These are phyloP conservation scores for Blepharisma japonicum DNA, from an alignment of 73 alveolate species.

Conservation along the genomic window DNA sequence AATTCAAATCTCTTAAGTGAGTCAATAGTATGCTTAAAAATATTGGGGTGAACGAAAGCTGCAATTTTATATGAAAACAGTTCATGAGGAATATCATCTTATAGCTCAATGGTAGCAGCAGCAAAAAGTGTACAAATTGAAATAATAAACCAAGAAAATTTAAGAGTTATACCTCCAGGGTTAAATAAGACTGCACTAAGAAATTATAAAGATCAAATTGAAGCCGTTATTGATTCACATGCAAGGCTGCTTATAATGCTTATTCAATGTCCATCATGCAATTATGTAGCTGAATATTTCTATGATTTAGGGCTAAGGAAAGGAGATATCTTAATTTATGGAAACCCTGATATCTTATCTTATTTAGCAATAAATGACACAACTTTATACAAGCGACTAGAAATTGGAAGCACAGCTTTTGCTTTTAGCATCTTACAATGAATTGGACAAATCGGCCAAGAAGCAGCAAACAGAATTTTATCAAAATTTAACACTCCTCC, in stretches of 20 bases:
- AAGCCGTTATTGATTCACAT: not conserved
- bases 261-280: not conserved
- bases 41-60: too few relatives aligned
- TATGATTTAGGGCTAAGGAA: constrained; percentile 27
- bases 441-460: not conserved
- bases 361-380: not conserved
- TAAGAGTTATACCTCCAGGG: not conserved
- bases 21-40: too few relatives aligned
- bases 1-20: too few relatives aligned
- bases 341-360: not conserved
- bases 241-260: not conserved
- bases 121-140: not conserved
- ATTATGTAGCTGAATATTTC: not conserved
- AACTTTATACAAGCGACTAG: not conserved
- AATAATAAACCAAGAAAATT: not conserved
- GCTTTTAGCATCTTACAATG: not conserved
- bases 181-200: not conserved
- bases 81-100: too few relatives aligned
- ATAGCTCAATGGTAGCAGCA: not conserved
- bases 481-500: not conserved
- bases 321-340: not conserved
- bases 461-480: not conserved
- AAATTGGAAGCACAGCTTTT: not conserved
- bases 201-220: not conserved
- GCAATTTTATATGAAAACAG: too few relatives aligned